Evolutionary conservation across 306 rosid genomes (phyloP), one percentile per base, ranked within the genome.

Genomic region (Vicia sativa): DNA sequence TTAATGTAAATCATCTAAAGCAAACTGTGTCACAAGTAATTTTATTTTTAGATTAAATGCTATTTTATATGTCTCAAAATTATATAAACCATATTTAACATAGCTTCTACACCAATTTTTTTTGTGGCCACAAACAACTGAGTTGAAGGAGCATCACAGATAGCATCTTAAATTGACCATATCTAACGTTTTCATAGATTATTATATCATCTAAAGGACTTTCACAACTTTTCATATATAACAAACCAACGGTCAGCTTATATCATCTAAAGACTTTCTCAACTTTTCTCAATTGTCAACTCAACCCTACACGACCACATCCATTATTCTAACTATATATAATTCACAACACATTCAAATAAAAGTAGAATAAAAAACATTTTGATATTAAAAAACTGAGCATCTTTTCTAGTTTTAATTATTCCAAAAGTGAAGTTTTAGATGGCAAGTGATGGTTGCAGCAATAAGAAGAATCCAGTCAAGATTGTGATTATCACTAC

Each of bases 401-500:
- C 29, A 10, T 4, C 13, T 53, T 25, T 25, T 52, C n/a, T 21
- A 19, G n/a, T 19, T 19, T 50, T 4, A 44, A 9, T 48, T 23
- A 21, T 10, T 5, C 4, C 53, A 15, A 15, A 8, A 23, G 34
- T 23, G 35, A 53, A 23, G 15, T 56, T 12, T 6, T 56, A 0
- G 15, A 57, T 57, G 63, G 41, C 42, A 0, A 57, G 42, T 57
- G 42, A 23, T 29, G 42, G 23, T 5, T 57, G 62, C 1, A 57
- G 42, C 42, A 57, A n/a, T 16, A 16, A 3, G 1, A 46, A 46
- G 39, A 29, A 14, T 53, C 64, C 78, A 0, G 83, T 84, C 62
- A 88, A 77, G 85, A 37, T 91, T 68, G 95, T 87, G 78, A 84
- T 87, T 4, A 88, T 91, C 58, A 87, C 68, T 37, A 88, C 95